These are phyloP conservation scores for Begonia loranthoides DNA, from an alignment of 306 rosid species.

Conservation along the genomic window DNA sequence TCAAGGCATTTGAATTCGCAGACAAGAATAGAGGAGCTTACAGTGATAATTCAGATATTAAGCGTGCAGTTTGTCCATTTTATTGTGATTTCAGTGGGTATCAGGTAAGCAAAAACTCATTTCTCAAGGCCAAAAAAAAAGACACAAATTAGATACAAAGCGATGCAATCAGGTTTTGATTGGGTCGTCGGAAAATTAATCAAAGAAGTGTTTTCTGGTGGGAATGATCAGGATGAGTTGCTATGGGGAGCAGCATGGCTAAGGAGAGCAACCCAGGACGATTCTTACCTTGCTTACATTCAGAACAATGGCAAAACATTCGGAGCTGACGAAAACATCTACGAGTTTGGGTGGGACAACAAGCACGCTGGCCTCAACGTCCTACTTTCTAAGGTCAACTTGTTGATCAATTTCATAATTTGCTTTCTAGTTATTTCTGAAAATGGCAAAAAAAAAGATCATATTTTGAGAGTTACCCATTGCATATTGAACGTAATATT, in stretches of 20 bases:
- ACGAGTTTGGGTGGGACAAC: slow-evolving; percentile 97
- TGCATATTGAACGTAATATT: neutral
- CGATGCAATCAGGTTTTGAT: no score
- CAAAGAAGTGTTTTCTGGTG: no score
- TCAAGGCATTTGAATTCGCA: slow-evolving; percentile 56
- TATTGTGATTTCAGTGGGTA: slow-evolving; percentile 88
- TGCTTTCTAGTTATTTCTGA: neutral
- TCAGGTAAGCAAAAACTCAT: slow-evolving; percentile 30
- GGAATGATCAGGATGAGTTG: slow-evolving; percentile 51
- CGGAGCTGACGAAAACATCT: slow-evolving; percentile 78
- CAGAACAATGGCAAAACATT: slow-evolving; percentile 66
- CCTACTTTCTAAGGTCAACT: slow-evolving; percentile 71
- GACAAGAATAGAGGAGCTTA: slow-evolving; percentile 79
- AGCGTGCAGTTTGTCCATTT: slow-evolving; percentile 66
- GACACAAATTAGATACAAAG: neutral
- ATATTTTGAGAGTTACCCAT: neutral
- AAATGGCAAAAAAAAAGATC: neutral
- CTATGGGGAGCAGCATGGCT: slow-evolving; percentile 98
- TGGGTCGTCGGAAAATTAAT: no score
- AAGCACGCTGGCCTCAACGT: slow-evolving; percentile 91
- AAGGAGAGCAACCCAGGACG: slow-evolving; percentile 62
- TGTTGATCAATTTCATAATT: neutral
- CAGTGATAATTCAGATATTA: slow-evolving; percentile 56
- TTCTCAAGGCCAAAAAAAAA: no score
- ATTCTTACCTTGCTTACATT: slow-evolving; percentile 46